These are phyloP conservation scores for Colletotrichum acutatum DNA, from an alignment of 2,329 filamentous ascomycete species.

Conservation along the genomic window DNA sequence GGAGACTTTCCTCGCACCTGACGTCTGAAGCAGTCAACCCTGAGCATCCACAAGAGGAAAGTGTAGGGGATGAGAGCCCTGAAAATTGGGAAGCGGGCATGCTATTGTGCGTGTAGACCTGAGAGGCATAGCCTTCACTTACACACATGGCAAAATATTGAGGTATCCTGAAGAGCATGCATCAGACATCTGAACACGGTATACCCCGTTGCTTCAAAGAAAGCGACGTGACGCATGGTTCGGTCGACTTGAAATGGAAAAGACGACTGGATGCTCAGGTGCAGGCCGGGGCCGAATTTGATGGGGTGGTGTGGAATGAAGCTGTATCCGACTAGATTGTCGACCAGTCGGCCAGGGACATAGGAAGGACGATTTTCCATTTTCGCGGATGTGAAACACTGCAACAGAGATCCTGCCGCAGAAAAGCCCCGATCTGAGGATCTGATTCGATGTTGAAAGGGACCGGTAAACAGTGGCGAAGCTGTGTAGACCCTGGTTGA, in stretches of 20 bases:
- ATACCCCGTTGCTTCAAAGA: slow-evolving; percentile 17
- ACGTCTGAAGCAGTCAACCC: not conserved
- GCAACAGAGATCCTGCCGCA: not conserved
- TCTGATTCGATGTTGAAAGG: not conserved
- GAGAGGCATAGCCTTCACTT: not conserved
- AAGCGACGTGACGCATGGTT: slow-evolving; percentile 16
- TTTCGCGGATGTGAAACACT: not conserved
- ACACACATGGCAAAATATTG: slow-evolving; percentile 12
- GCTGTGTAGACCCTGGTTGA: not conserved
- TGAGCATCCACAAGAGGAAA: not conserved
- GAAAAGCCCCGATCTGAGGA: not conserved
- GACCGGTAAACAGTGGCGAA: not conserved
- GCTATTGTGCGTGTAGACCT: too few species aligned
- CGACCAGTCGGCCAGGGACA: not conserved
- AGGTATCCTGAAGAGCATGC: not conserved
- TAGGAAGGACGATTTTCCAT: not conserved
- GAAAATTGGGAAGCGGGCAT: not conserved
- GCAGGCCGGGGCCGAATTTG: not conserved
- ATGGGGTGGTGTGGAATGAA: not conserved
- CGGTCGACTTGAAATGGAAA: not conserved
- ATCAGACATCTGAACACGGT: slow-evolving; percentile 9
- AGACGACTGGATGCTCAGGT: not conserved
- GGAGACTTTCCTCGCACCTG: not conserved
- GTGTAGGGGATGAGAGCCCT: too few species aligned
- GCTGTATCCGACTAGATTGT: not conserved